Evolutionary conservation across 192 early-diverging fungal species (phyloP).

Genomic region (Backusella circina): DNA sequence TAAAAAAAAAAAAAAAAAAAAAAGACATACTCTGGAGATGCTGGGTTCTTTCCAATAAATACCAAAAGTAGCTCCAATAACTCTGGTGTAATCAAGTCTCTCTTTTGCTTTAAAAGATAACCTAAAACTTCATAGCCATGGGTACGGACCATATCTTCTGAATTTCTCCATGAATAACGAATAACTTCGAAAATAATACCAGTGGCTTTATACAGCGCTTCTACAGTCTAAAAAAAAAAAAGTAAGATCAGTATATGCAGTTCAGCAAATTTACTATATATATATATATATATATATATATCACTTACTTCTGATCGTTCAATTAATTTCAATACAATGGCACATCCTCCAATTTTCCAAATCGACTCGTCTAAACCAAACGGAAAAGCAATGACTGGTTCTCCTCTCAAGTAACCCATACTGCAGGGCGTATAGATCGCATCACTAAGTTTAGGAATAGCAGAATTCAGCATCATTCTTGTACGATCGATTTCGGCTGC

Average conservation of each 20-base stretch:
- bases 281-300: neutral
- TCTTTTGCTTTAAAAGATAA: conserved; percentile 60
- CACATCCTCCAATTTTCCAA: conserved; percentile 72
- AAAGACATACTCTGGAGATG: conserved; percentile 44
- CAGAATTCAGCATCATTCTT: conserved; percentile 46
- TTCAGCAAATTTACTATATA: no score
- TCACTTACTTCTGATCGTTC: conserved; percentile 54
- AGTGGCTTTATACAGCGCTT: conserved; percentile 46
- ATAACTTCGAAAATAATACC: conserved; percentile 57
- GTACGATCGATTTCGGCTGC: conserved; percentile 9
- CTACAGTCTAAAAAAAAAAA: conserved; percentile 36
- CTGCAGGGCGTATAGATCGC: conserved; percentile 37
- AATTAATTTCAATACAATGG: conserved; percentile 57
- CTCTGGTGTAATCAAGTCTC: conserved; percentile 50
- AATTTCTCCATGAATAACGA: conserved; percentile 62
- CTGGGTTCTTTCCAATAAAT: conserved; percentile 58
- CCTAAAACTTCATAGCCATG: conserved; percentile 68
- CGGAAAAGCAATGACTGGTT: conserved; percentile 54
- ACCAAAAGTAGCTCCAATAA: conserved; percentile 55
- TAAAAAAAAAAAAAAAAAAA: no score
- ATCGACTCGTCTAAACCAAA: conserved; percentile 59
- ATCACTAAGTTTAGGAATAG: conserved; percentile 50
- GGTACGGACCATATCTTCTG: conserved; percentile 67
- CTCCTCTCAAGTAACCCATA: conserved; percentile 47
- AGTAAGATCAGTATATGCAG: neutral